Base-by-base conservation (phyloP, 352 stramenopile species). In the Globisporangium irregulare region DNA sequence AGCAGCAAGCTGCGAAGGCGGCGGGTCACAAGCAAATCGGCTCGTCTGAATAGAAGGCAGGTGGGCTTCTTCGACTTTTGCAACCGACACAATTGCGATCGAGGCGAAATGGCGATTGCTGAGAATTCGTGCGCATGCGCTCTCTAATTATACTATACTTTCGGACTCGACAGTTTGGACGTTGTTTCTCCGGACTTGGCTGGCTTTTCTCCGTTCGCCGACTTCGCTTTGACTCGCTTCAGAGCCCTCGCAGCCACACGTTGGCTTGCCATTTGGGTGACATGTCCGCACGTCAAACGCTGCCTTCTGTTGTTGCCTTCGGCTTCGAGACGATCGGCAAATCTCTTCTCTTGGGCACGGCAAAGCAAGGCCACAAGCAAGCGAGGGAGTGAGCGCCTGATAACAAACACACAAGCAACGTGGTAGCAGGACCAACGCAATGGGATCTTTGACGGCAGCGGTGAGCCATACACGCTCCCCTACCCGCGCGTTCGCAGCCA, bases 381-480 rank as follows among this genome's bases (percentile, higher is more conserved):
- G 43, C 15, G 43, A 10, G 12, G 4, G 43, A 10, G 12, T 9
- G 32, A 36, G 43, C 5, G 27, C 55, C 55, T 61, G 56, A 61
- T 61, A 48, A 25, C 32, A 25, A 22, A 15, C 27, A 10, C 7
- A 15, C 3, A 14, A n/a, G 41, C 41, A 48, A 48, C 41, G 4
- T 48, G 41, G 20, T 14, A 48, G 41, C 41, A 48, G 5, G 14
- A 48, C 6, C 12, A 48, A 8, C 14, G 41, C 38, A n/a, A n/a
- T n/a, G 15, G 4, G 22, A 64, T n/a, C 32, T 38, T 22, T 32
- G 3, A 32, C 9, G n/a, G 46, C 43, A 12, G 38, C 36, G 10
- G 12, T 10, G 9, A 10, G 24, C 55, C 64, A 69, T 38, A 69
- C 64, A 69, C 55, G 14, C 12, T 24, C 18, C 27, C 62, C 62